Percentiles rank a stretch among this genome's conserved stretches.
These are phyloP conservation scores for Cladosporium sp. DNA, from an alignment of 2,329 filamentous ascomycete species.

Conservation along the genomic window DNA sequence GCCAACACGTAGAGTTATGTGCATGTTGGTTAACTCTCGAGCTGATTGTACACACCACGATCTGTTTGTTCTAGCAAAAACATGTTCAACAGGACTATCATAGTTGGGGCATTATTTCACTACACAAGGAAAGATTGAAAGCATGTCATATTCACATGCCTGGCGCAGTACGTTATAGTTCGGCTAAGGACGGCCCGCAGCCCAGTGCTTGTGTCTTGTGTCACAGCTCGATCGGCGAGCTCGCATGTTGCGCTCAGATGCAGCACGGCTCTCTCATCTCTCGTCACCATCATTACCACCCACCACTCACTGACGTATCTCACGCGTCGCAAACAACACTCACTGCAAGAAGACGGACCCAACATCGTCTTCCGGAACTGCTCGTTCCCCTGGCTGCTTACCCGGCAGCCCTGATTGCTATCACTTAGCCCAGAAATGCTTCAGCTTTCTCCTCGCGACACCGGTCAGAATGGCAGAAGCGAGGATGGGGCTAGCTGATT, in stretches of 20 bases:
- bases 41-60: too few species aligned
- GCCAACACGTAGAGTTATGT: background rate
- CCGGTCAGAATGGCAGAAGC: conserved; percentile 21
- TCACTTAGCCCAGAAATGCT: conserved; percentile 19
- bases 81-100: background rate
- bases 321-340: conserved; percentile 5
- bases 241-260: background rate
- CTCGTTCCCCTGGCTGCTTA: conserved; percentile 15
- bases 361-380: conserved; percentile 6
- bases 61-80: too few species aligned
- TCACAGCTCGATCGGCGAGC: conserved; percentile 3
- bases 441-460: conserved; percentile 19
- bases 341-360: conserved; percentile 11
- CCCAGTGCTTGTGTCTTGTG: background rate
- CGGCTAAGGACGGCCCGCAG: conserved; percentile 1
- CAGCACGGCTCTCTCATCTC: background rate
- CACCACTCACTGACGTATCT: background rate
- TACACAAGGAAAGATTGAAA: background rate
- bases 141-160: background rate
- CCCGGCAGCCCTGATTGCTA: conserved; percentile 14
- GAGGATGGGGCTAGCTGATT: conserved; percentile 20
- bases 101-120: background rate
- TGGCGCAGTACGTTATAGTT: background rate
- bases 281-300: conserved; percentile 6
- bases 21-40: background rate